These are phyloP conservation scores for Ampelocalamus luodianensis DNA, from an alignment of 176 grass and related monocot genomes.

Conservation along the genomic window DNA sequence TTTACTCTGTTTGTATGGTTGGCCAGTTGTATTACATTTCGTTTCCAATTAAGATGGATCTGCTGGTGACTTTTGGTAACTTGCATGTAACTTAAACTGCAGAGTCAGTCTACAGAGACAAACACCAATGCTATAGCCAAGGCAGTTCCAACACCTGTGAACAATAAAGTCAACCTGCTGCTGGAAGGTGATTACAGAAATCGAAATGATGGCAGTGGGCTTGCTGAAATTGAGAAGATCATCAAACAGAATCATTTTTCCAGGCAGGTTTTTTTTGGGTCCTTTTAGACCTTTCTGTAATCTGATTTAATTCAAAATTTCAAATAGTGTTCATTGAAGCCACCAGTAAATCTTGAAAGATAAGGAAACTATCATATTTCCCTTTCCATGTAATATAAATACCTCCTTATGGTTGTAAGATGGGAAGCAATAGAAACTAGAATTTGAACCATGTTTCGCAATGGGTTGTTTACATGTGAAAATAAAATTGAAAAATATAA, in stretches of 20 bases:
- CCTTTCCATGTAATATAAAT: slow-evolving; percentile 12
- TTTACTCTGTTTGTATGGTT: slow-evolving; percentile 31
- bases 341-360: not conserved
- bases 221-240: slow-evolving; percentile 64
- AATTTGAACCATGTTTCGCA: not conserved
- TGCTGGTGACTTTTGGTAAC: slow-evolving; percentile 27
- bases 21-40: not conserved
- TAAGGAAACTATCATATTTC: slow-evolving; percentile 9
- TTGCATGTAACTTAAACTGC: slow-evolving; percentile 15
- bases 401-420: not conserved
- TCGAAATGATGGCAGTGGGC: slow-evolving; percentile 19
- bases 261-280: slow-evolving; percentile 54
- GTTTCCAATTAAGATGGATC: slow-evolving; percentile 22
- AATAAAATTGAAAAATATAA: not conserved
- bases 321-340: slow-evolving; percentile 3
- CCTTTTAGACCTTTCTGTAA: slow-evolving; percentile 26
- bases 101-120: slow-evolving; percentile 42
- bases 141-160: not conserved
- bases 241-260: slow-evolving; percentile 63
- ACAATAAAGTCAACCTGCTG: slow-evolving; percentile 15
- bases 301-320: not conserved
- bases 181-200: slow-evolving; percentile 34
- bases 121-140: slow-evolving; percentile 25
- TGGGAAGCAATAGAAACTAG: not conserved
- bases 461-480: not conserved